phyloP scores from a whole-genome alignment of 2,329 filamentous ascomycete species.

The Lachnellula hyalina region DNA sequence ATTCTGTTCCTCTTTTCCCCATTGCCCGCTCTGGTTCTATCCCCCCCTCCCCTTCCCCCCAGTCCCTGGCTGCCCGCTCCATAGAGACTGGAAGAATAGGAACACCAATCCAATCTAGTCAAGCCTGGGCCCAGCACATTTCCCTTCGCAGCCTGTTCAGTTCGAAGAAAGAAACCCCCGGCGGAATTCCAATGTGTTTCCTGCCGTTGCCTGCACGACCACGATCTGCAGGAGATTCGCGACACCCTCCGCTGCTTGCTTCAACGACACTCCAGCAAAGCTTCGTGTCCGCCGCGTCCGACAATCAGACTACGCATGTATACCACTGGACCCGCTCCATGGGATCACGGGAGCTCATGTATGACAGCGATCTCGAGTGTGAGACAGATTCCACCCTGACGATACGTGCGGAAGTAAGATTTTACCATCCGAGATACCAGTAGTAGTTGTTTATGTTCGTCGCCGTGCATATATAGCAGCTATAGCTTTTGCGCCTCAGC shows the following conservation, averaged over 20 bases:
- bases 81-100: constrained; percentile 3
- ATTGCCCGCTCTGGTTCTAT: not conserved
- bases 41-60: not conserved
- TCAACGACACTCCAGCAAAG: constrained; percentile 3
- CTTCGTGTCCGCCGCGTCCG: constrained; percentile 10
- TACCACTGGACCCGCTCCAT: constrained; percentile 13
- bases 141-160: not conserved
- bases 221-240: constrained; percentile 8
- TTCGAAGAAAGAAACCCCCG: constrained; percentile 11
- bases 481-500: not conserved
- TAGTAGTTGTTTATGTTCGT: constrained; percentile 8
- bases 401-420: constrained; percentile 13
- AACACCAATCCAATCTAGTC: constrained; percentile 1
- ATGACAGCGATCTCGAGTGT: constrained; percentile 16
- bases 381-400: constrained; percentile 17
- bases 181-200: constrained; percentile 15
- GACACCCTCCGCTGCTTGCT: not conserved
- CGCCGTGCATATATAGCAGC: not conserved
- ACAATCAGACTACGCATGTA: constrained; percentile 14
- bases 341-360: constrained; percentile 24
- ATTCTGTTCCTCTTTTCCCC: not conserved
- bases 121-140: not conserved
- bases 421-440: constrained; percentile 10
- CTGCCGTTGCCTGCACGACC: constrained; percentile 3
- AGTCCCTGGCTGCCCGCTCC: not conserved